Percentiles rank a stretch among this genome's conserved stretches.
These are phyloP conservation scores for Austropuccinia psidii DNA, from an alignment of 1,284 basidiomycete genomes.

Conservation along the genomic window DNA sequence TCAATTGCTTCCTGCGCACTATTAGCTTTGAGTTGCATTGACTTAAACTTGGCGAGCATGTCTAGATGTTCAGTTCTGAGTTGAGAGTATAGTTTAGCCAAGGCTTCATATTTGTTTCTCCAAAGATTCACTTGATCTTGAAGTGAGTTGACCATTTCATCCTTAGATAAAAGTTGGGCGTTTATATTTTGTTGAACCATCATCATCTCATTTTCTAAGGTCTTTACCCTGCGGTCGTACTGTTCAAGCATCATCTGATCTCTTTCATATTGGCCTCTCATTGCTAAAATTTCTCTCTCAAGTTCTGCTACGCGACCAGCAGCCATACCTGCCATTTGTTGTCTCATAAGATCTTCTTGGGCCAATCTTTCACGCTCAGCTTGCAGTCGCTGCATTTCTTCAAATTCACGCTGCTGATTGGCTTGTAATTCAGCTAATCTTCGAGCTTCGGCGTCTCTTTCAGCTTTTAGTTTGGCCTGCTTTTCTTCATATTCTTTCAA, in stretches of 20 bases:
- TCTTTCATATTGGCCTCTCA: slow-evolving; percentile 95
- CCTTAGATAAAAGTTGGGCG: slow-evolving; percentile 83
- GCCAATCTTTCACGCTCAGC: slow-evolving; percentile 78
- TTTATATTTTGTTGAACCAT: slow-evolving; percentile 71
- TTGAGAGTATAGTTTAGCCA: slow-evolving; percentile 98
- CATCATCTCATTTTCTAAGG: slow-evolving; percentile 81
- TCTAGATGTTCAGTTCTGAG: slow-evolving; percentile 95
- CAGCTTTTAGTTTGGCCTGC: slow-evolving; percentile 62
- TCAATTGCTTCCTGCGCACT: slow-evolving; percentile 99
- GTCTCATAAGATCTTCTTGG: slow-evolving; percentile 71
- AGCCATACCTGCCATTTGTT: slow-evolving; percentile 56
- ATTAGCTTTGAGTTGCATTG: slow-evolving; percentile 94
- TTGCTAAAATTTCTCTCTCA: slow-evolving; percentile 80
- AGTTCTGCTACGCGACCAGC: slow-evolving; percentile 61
- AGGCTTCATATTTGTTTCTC: slow-evolving; percentile 98
- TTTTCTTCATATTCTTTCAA: slow-evolving; percentile 96
- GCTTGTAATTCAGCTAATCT: slow-evolving; percentile 67
- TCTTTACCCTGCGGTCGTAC: slow-evolving; percentile 94
- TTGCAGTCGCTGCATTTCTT: slow-evolving; percentile 78
- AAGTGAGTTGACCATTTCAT: slow-evolving; percentile 88
- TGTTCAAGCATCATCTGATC: slow-evolving; percentile 97
- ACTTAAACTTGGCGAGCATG: slow-evolving; percentile 93
- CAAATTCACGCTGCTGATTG: slow-evolving; percentile 79
- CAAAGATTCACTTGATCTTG: slow-evolving; percentile 95
- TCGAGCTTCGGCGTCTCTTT: slow-evolving; percentile 74